These are phyloP conservation scores for Santalum album DNA, from an alignment of 164 flowering plant species.

Conservation along the genomic window DNA sequence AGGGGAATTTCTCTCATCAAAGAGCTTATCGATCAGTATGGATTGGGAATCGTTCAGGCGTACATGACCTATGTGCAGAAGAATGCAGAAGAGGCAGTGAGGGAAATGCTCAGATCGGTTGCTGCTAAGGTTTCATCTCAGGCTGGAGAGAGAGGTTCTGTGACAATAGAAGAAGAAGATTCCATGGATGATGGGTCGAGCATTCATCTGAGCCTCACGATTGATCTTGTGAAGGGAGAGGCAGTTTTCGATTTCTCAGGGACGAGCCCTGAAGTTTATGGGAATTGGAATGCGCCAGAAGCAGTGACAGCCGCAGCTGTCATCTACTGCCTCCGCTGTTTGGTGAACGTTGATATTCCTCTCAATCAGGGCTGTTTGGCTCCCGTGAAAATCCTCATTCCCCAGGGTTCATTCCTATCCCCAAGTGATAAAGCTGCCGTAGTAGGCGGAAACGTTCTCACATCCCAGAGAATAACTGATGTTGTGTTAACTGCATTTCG, in stretches of 20 bases:
- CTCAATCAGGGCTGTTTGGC: slow-evolving; percentile 96
- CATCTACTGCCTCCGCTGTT: slow-evolving; percentile 86
- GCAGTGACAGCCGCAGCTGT: slow-evolving; percentile 96
- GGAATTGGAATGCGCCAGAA: slow-evolving; percentile 99
- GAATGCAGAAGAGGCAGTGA: slow-evolving; percentile 92
- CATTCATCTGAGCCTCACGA: slow-evolving; percentile 74
- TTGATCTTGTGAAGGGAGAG: slow-evolving; percentile 71
- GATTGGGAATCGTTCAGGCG: slow-evolving; percentile 77
- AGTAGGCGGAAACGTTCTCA: slow-evolving; percentile 96
- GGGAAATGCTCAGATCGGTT: slow-evolving; percentile 93
- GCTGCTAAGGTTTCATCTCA: slow-evolving; percentile 38
- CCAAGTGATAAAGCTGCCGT: slow-evolving; percentile 98
- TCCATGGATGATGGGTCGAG: slow-evolving; percentile 95
- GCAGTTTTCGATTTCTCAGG: slow-evolving; percentile 79
- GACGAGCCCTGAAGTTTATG: slow-evolving; percentile 93
- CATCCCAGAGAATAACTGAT: slow-evolving; percentile 93
- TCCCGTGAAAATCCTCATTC: slow-evolving; percentile 78
- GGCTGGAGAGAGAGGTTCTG: slow-evolving; percentile 18
- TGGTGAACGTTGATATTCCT: slow-evolving; percentile 91
- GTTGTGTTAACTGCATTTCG: slow-evolving; percentile 88
- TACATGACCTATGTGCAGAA: slow-evolving; percentile 90
- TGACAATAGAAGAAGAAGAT: slow-evolving; percentile 83
- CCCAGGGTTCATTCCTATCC: slow-evolving; percentile 82
- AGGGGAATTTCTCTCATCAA: slow-evolving; percentile 90
- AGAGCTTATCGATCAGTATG: slow-evolving; percentile 90